Evolutionary conservation across 2,329 filamentous ascomycete species (phyloP).

Genomic region (Claviceps pusilla): DNA sequence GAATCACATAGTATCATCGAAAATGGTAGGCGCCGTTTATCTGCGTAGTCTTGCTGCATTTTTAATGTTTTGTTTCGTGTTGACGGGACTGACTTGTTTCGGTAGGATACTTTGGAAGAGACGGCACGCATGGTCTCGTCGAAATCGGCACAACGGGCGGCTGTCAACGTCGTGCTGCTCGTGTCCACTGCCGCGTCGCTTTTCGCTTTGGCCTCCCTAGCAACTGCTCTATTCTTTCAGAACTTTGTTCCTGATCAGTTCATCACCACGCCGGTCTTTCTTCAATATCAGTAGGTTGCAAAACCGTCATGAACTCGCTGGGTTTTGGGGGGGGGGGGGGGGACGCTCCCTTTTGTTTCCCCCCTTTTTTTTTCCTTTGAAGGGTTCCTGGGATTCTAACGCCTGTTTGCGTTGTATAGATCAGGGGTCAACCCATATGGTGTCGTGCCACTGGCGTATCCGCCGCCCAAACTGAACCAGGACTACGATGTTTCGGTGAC

Average conservation of each 20-base stretch:
- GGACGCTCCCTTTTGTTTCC: background rate
- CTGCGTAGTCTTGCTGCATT: background rate
- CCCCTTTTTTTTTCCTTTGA: background rate
- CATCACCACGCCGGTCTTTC: slow-evolving; percentile 34
- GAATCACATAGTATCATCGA: background rate
- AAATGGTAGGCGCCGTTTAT: background rate
- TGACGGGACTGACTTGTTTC: background rate
- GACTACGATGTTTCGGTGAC: slow-evolving; percentile 71
- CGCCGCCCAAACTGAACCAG: slow-evolving; percentile 52
- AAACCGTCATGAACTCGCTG: no score
- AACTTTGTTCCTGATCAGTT: slow-evolving; percentile 42
- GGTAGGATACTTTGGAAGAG: slow-evolving; percentile 22
- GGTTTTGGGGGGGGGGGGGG: no score
- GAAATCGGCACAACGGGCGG: slow-evolving; percentile 32
- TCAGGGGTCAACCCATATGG: slow-evolving; percentile 38
- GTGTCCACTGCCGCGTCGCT: slow-evolving; percentile 27
- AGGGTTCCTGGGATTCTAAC: slow-evolving; percentile 4
- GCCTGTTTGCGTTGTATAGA: slow-evolving; percentile 15
- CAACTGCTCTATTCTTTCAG: slow-evolving; percentile 39
- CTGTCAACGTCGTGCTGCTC: slow-evolving; percentile 33
- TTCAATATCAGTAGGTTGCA: slow-evolving; percentile 41
- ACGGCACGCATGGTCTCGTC: slow-evolving; percentile 30
- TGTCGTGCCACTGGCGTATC: slow-evolving; percentile 27
- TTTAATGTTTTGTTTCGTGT: background rate
- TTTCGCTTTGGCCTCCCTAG: slow-evolving; percentile 31